phyloP scores from a whole-genome alignment of 2,329 filamentous ascomycete genomes.

The Microdochium paspali region DNA sequence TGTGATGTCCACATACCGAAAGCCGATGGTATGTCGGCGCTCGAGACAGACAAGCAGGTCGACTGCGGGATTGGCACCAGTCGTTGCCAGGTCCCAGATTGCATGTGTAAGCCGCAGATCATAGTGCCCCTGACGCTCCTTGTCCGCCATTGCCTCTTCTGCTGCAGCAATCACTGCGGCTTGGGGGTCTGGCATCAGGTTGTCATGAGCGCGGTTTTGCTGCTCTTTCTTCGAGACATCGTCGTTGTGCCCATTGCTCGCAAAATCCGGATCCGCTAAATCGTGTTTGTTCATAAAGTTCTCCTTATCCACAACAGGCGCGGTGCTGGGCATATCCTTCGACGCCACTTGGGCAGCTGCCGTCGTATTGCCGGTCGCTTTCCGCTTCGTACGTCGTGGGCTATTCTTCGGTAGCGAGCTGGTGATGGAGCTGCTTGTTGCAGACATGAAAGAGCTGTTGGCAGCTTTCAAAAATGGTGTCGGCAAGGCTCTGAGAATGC shows the following conservation, averaged over 20 bases:
- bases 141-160: conserved; percentile 54
- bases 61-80: conserved; percentile 85
- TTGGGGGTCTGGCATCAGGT: conserved; percentile 8
- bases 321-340: conserved; percentile 15
- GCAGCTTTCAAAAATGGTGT: conserved; percentile 88
- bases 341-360: conserved; percentile 24
- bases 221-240: conserved; percentile 12
- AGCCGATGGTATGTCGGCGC: conserved; percentile 82
- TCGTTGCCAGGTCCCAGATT: conserved; percentile 90
- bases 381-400: conserved; percentile 50
- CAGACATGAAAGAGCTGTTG: conserved; percentile 91
- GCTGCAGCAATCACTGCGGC: conserved; percentile 37
- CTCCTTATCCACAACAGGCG: conserved; percentile 38
- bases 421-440: conserved; percentile 78
- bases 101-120: conserved; percentile 81
- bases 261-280: neutral
- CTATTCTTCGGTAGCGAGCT: conserved; percentile 62
- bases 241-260: conserved; percentile 13
- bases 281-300: conserved; percentile 16
- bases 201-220: conserved; percentile 10
- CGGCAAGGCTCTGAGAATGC: conserved; percentile 80
- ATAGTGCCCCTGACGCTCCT: conserved; percentile 66
- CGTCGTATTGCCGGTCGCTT: conserved; percentile 22
- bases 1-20: conserved; percentile 93
- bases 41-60: conserved; percentile 91